Evolutionary conservation across 352 stramenopile species (phyloP).

Genomic region (Aphanomyces astaci): DNA sequence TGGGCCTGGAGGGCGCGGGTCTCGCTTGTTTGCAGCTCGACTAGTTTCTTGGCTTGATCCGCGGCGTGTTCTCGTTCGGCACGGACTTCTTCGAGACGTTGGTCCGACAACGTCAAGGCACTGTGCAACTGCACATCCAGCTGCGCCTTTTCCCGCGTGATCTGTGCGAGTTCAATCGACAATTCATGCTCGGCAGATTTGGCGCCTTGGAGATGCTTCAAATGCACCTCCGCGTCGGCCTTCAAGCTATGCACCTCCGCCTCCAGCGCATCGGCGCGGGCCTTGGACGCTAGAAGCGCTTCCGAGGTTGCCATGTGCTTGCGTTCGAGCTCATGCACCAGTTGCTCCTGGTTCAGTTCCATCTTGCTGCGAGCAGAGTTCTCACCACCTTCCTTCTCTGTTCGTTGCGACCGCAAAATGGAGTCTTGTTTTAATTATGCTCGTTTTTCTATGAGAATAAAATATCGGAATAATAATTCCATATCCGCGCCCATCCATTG

Average conservation of each 20-base stretch:
- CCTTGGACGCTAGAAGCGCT: slow-evolving; percentile 49
- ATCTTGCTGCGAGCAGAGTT: slow-evolving; percentile 2
- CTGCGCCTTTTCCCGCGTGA: slow-evolving; percentile 46
- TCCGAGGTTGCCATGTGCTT: slow-evolving; percentile 57
- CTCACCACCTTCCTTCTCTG: not conserved
- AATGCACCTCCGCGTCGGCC: slow-evolving; percentile 25
- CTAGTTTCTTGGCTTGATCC: slow-evolving; percentile 46
- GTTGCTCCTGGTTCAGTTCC: slow-evolving; percentile 40
- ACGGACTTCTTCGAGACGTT: slow-evolving; percentile 53
- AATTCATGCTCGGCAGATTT: slow-evolving; percentile 28
- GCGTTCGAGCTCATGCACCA: slow-evolving; percentile 67
- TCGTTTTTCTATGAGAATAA: too few relatives aligned
- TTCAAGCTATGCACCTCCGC: slow-evolving; percentile 31
- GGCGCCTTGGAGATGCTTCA: slow-evolving; percentile 29
- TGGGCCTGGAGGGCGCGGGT: slow-evolving; percentile 54
- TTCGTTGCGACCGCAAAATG: not conserved
- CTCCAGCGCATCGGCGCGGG: slow-evolving; percentile 41
- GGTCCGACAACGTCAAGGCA: slow-evolving; percentile 42
- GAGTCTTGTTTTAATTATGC: too few relatives aligned
- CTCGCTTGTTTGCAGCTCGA: slow-evolving; percentile 50
- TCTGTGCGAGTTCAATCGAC: slow-evolving; percentile 30
- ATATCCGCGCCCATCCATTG: not conserved
- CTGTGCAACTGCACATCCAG: slow-evolving; percentile 43
- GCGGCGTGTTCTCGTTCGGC: slow-evolving; percentile 39
- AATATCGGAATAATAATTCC: not conserved